Evolutionary conservation across 1,139 yeast genomes (phyloP).

Genomic region (Zygosaccharomyces sapae): DNA sequence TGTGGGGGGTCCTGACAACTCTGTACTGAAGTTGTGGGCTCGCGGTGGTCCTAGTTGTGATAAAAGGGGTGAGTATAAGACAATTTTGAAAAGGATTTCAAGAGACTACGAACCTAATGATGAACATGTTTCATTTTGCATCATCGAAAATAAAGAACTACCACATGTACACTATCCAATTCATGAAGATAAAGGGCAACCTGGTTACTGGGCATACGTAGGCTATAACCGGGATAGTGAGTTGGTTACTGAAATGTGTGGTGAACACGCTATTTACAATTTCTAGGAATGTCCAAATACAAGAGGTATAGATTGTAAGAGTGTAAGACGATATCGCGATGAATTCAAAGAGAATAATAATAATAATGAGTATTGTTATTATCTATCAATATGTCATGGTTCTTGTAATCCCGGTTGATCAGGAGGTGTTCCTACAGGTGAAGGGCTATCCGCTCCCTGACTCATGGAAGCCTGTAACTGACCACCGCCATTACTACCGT

Average conservation of each 20-base stretch:
- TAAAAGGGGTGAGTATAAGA: slow-evolving; percentile 41
- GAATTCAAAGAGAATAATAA: too few species aligned
- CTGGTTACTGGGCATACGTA: slow-evolving; percentile 39
- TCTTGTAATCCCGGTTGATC: not conserved
- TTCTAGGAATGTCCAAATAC: slow-evolving; percentile 16
- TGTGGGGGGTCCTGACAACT: slow-evolving; percentile 26
- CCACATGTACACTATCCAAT: slow-evolving; percentile 34
- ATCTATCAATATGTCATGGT: not conserved
- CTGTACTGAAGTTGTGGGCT: slow-evolving; percentile 36
- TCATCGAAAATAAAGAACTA: slow-evolving; percentile 31
- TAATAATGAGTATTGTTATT: not conserved
- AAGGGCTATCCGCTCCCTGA: not conserved
- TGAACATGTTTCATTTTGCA: slow-evolving; percentile 36
- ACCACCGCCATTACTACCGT: slow-evolving; percentile 29
- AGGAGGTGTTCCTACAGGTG: slow-evolving; percentile 1
- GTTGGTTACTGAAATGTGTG: slow-evolving; percentile 28
- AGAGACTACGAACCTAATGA: slow-evolving; percentile 40
- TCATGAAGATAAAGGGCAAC: slow-evolving; percentile 34
- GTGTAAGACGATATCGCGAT: too few species aligned
- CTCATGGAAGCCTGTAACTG: slow-evolving; percentile 1
- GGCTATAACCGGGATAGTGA: slow-evolving; percentile 33
- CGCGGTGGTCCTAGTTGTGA: slow-evolving; percentile 43
- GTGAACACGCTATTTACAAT: slow-evolving; percentile 30
- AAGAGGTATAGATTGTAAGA: too few species aligned
- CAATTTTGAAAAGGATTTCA: slow-evolving; percentile 38